Percentiles rank a stretch among this genome's conserved stretches.
Conservation (phyloP, 2,329 filamentous ascomycete genomes). For the Xenosphaeropsis pyriputrescens region DNA sequence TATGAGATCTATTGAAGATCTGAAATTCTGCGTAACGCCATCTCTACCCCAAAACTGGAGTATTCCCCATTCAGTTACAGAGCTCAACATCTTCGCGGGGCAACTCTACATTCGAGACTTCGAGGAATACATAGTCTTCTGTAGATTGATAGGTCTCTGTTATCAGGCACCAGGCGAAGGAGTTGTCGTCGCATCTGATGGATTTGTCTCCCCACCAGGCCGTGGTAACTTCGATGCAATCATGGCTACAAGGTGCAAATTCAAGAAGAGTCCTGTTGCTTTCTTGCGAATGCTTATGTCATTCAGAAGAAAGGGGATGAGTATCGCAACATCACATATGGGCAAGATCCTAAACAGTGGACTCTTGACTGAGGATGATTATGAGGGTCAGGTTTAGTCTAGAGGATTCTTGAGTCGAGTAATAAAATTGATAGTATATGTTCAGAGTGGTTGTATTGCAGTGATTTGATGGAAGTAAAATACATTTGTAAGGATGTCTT, state of each 20-base stretch:
- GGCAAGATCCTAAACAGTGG: slow-evolving; percentile 27
- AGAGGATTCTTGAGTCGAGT: no score
- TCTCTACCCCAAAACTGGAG: slow-evolving; percentile 5
- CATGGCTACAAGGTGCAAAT: slow-evolving; percentile 8
- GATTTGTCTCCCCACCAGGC: no score
- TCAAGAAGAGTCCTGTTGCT: slow-evolving; percentile 23
- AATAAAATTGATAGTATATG: no score
- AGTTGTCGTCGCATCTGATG: slow-evolving; percentile 14
- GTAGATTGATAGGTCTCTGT: slow-evolving; percentile 34
- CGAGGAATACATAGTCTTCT: slow-evolving; percentile 36
- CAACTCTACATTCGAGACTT: slow-evolving; percentile 45
- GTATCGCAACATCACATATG: slow-evolving; percentile 27
- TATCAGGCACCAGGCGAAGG: slow-evolving; percentile 8
- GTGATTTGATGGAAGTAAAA: no score
- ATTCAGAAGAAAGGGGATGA: slow-evolving; percentile 21
- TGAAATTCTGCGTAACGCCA: slow-evolving; percentile 28
- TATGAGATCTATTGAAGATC: slow-evolving; percentile 25
- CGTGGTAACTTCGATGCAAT: no score
- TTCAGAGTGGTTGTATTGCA: no score
- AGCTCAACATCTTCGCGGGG: slow-evolving; percentile 53
- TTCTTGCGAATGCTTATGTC: slow-evolving; percentile 23
- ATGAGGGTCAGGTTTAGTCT: no score
- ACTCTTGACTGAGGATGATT: no score
- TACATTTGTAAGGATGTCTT: no score
- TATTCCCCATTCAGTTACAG: slow-evolving; percentile 15